Percentiles rank a stretch among this genome's conserved stretches.
phyloP scores from a whole-genome alignment of 1,139 yeast species.

The Zygosaccharomyces sapae region DNA sequence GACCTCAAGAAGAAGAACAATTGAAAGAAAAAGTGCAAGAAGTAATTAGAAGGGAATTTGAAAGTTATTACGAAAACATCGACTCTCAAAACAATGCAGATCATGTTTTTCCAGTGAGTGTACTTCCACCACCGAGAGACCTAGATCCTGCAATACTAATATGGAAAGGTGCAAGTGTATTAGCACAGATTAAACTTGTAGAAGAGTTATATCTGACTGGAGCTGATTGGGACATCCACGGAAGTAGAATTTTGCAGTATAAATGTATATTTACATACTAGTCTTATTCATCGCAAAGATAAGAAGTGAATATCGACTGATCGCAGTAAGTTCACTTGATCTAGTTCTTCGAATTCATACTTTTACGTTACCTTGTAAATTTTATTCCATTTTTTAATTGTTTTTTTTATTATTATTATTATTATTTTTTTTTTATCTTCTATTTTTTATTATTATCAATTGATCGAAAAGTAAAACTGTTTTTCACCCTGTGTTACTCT shows the following conservation, averaged over 20 bases:
- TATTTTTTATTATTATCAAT: too few species aligned
- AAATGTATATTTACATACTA: conserved; percentile 76
- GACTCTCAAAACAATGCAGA: conserved; percentile 43
- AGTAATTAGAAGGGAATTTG: conserved; percentile 43
- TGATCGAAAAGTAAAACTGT: too few species aligned
- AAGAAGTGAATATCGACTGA: too few species aligned
- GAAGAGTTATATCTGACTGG: conserved; percentile 81
- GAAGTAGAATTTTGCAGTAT: conserved; percentile 74
- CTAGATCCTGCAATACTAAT: conserved; percentile 77
- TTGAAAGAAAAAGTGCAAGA: conserved; percentile 36
- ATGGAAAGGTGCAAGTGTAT: conserved; percentile 95
- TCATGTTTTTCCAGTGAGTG: conserved; percentile 47
- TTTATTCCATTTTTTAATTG: too few species aligned
- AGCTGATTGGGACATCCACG: conserved; percentile 82
- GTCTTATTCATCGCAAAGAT: neutral
- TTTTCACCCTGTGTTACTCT: too few species aligned
- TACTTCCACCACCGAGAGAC: conserved; percentile 82
- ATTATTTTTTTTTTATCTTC: too few species aligned
- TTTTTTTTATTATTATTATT: too few species aligned
- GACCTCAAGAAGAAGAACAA: conserved; percentile 33
- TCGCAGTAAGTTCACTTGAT: too few species aligned
- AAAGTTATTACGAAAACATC: conserved; percentile 36
- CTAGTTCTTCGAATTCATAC: too few species aligned
- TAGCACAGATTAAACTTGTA: conserved; percentile 73
- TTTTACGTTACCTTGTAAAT: too few species aligned